These are phyloP conservation scores for Nakaseomyces bracarensis DNA, from an alignment of 1,139 yeast species.

Conservation along the genomic window DNA sequence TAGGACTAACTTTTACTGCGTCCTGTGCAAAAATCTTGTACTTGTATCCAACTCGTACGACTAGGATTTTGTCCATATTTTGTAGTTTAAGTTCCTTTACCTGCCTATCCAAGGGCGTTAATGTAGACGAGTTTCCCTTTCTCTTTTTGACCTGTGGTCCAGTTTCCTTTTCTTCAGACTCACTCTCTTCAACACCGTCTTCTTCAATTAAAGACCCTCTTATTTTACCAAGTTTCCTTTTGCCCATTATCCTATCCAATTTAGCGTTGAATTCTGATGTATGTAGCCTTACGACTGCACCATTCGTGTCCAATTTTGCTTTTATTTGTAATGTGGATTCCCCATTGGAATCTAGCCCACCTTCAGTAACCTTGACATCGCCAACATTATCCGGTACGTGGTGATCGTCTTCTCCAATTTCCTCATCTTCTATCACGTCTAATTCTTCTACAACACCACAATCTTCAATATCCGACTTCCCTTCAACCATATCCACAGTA, in stretches of 20 bases:
- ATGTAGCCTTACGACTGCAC: too few species aligned
- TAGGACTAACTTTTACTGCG: slow-evolving; percentile 59
- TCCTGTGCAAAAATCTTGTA: slow-evolving; percentile 81
- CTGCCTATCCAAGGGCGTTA: slow-evolving; percentile 80
- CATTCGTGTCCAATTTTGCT: too few species aligned
- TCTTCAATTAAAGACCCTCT: slow-evolving; percentile 2
- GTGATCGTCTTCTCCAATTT: too few species aligned
- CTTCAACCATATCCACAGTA: neutral
- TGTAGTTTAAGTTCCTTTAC: slow-evolving; percentile 52
- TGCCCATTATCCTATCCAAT: slow-evolving; percentile 6
- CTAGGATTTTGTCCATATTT: slow-evolving; percentile 59
- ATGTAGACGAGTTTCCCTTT: slow-evolving; percentile 16
- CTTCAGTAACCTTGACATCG: too few species aligned
- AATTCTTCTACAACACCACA: too few species aligned
- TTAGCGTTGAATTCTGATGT: slow-evolving; percentile 1
- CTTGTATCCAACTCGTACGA: slow-evolving; percentile 86
- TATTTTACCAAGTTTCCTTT: neutral
- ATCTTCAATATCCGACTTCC: too few species aligned
- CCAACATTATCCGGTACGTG: too few species aligned
- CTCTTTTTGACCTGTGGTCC: slow-evolving; percentile 4
- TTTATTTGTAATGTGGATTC: too few species aligned
- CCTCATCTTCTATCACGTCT: too few species aligned
- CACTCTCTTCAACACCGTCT: slow-evolving; percentile 1
- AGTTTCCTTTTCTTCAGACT: slow-evolving; percentile 8
- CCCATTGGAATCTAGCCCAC: too few species aligned